Conservation (phyloP, 371 early-diverging fungal species). For the Actinomucor elegans region DNA sequence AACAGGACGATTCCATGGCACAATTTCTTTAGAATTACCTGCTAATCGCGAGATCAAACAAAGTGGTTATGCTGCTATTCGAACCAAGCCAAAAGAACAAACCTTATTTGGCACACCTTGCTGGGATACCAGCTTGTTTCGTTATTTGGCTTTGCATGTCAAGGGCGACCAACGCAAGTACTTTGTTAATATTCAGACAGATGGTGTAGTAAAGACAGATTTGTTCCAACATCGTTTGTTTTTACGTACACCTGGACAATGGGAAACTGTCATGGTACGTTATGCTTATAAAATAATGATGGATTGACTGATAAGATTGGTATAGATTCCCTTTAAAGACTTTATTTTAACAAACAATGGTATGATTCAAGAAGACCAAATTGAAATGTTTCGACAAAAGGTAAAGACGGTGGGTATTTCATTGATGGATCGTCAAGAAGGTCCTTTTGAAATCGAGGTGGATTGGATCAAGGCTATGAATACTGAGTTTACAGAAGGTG, state of each 20-base stretch:
- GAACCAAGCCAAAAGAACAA: conserved; percentile 52
- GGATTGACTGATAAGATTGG: background rate
- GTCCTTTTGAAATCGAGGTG: conserved; percentile 86
- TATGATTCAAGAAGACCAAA: conserved; percentile 80
- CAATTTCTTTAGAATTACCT: conserved; percentile 77
- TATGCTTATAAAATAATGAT: background rate
- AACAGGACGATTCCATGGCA: conserved; percentile 77
- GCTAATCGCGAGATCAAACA: conserved; percentile 68
- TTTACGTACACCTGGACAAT: conserved; percentile 81
- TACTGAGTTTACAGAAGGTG: conserved; percentile 69
- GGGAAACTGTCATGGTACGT: conserved; percentile 86
- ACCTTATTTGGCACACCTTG: conserved; percentile 74
- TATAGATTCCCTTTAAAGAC: conserved; percentile 86
- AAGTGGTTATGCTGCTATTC: conserved; percentile 90
- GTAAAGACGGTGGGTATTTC: conserved; percentile 91
- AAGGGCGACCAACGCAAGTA: conserved; percentile 80
- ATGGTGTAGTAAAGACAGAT: conserved; percentile 77
- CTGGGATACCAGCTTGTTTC: conserved; percentile 84
- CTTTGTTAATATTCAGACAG: conserved; percentile 90
- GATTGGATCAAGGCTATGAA: conserved; percentile 89
- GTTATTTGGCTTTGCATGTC: conserved; percentile 82
- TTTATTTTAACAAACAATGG: conserved; percentile 91
- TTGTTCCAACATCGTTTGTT: conserved; percentile 92
- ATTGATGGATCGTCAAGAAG: conserved; percentile 77
- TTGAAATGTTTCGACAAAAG: conserved; percentile 79